phyloP scores from a whole-genome alignment of 106 monocot genomes.

The Acanthochlamys bracteata region DNA sequence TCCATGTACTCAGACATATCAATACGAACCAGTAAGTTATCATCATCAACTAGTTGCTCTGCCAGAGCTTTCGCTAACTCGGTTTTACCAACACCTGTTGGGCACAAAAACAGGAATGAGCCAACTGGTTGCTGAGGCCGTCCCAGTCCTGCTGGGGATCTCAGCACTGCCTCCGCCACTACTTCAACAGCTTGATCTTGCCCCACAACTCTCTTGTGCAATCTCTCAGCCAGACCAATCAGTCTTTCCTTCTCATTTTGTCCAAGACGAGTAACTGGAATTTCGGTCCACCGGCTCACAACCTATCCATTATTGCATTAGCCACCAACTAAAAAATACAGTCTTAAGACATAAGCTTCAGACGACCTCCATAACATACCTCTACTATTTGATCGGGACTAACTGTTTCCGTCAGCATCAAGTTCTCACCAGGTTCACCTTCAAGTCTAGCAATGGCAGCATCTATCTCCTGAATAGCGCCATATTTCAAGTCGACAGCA shows the following conservation, averaged over 20 bases:
- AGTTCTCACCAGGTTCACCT: slow-evolving; percentile 51
- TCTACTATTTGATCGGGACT: slow-evolving; percentile 95
- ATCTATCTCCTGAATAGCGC: slow-evolving; percentile 74
- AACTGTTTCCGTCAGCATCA: slow-evolving; percentile 83
- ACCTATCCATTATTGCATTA: slow-evolving; percentile 28
- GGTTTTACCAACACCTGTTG: slow-evolving; percentile 88
- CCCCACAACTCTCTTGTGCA: slow-evolving; percentile 84
- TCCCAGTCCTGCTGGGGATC: slow-evolving; percentile 79
- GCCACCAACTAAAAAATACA: background rate
- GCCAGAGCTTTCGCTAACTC: slow-evolving; percentile 97
- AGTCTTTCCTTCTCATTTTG: slow-evolving; percentile 90
- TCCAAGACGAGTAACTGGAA: slow-evolving; percentile 89
- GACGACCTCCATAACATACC: slow-evolving; percentile 20
- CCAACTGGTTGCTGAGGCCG: slow-evolving; percentile 91
- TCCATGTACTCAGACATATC: slow-evolving; percentile 99
- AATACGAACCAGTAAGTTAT: slow-evolving; percentile 65
- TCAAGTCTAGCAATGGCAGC: slow-evolving; percentile 71
- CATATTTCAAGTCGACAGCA: slow-evolving; percentile 69
- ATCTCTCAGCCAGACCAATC: slow-evolving; percentile 59
- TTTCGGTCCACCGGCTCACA: slow-evolving; percentile 85
- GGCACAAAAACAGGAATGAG: slow-evolving; percentile 84
- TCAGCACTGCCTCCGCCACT: slow-evolving; percentile 62
- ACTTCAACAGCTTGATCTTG: slow-evolving; percentile 78
- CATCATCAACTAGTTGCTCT: slow-evolving; percentile 83
- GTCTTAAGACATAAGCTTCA: background rate